Evolutionary conservation across 345 rosid species (phyloP).

Genomic region (Eucalyptus leucophloia): DNA sequence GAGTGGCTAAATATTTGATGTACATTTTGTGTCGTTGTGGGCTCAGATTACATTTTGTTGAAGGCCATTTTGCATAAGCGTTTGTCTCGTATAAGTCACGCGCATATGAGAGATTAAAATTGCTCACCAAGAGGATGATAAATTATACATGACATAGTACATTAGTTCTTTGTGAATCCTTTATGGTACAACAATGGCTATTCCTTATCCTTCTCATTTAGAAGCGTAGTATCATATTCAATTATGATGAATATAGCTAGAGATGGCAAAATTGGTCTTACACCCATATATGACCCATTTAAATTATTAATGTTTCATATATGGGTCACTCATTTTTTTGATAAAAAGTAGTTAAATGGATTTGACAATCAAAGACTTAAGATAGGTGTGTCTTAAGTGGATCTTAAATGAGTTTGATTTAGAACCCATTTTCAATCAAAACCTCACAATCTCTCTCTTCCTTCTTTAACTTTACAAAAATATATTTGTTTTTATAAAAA

Average conservation of each 20-base stretch:
- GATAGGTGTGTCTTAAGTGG: no score
- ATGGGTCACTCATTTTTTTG: no score
- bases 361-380: no score
- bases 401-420: no score
- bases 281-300: no score
- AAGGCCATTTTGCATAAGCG: background rate
- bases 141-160: background rate
- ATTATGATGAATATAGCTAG: background rate
- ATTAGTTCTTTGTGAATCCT: background rate
- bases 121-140: background rate
- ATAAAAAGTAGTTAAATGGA: no score
- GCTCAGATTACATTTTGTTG: background rate
- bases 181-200: background rate
- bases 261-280: no score
- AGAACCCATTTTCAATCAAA: no score
- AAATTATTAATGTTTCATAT: no score
- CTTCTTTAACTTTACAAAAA: no score
- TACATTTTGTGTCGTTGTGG: background rate
- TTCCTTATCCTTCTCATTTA: background rate
- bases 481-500: no score
- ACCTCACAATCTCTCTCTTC: no score
- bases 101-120: background rate
- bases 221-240: background rate
- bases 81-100: background rate
- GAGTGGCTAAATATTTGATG: background rate